These are phyloP conservation scores for Waltergamsia citrina DNA, from an alignment of 2,329 filamentous ascomycete species.

Conservation along the genomic window DNA sequence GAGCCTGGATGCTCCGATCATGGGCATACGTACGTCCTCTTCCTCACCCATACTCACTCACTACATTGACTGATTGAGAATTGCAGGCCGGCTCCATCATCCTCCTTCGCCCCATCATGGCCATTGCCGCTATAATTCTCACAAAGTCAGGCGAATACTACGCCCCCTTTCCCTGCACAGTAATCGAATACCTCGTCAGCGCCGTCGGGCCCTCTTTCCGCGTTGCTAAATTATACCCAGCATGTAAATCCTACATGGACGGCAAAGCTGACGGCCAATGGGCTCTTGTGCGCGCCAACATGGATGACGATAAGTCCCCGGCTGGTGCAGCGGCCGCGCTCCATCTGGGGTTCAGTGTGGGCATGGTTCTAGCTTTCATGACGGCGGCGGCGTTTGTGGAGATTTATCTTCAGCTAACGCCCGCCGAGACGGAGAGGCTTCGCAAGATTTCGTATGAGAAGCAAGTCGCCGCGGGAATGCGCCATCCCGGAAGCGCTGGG, in stretches of 20 bases:
- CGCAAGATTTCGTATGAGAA: conserved; percentile 40
- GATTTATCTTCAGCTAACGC: conserved; percentile 32
- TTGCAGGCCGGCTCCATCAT: conserved; percentile 34
- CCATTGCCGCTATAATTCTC: conserved; percentile 26
- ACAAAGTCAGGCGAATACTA: conserved; percentile 9
- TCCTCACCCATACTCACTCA: too few species aligned
- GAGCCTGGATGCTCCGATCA: conserved; percentile 53
- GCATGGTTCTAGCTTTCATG: conserved; percentile 26
- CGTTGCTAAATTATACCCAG: conserved; percentile 27
- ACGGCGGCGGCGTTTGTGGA: conserved; percentile 9
- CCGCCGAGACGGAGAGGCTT: conserved; percentile 38
- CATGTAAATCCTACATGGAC: conserved; percentile 27
- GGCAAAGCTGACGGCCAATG: conserved; percentile 8
- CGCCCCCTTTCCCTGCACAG: background rate
- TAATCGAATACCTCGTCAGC: background rate
- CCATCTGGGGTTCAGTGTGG: conserved; percentile 36
- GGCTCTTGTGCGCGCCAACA: conserved; percentile 9
- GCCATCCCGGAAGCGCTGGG: conserved; percentile 32
- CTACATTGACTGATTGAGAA: background rate
- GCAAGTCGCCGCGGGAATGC: conserved; percentile 42
- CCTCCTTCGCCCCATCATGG: conserved; percentile 36
- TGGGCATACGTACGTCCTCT: conserved; percentile 33
- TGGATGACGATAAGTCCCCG: conserved; percentile 6
- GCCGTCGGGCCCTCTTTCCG: conserved; percentile 7
- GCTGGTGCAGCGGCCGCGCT: conserved; percentile 25